These are phyloP conservation scores for Saussurea involucrata DNA, from an alignment of 129 eudicot genomes.

Conservation along the genomic window DNA sequence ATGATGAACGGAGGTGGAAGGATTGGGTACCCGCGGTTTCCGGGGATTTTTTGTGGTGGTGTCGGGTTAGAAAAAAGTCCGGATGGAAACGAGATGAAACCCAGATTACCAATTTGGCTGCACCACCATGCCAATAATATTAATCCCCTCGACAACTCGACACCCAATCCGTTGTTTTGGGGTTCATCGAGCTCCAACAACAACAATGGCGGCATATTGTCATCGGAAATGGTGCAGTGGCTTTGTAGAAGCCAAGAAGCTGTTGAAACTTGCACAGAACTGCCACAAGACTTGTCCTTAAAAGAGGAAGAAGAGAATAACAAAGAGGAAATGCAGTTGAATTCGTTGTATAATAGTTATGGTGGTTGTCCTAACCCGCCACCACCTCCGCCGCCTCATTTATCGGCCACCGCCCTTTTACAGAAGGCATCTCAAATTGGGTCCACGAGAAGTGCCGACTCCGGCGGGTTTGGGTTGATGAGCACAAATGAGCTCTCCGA, in stretches of 20 bases:
- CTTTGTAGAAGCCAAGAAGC: slow-evolving; percentile 31
- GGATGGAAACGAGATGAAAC: slow-evolving; percentile 36
- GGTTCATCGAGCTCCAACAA: slow-evolving; percentile 34
- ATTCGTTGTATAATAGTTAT: slow-evolving; percentile 35
- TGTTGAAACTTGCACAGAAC: not conserved
- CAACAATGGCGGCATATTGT: slow-evolving; percentile 23
- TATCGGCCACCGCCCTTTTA: slow-evolving; percentile 80
- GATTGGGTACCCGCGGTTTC: slow-evolving; percentile 35
- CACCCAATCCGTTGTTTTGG: slow-evolving; percentile 14
- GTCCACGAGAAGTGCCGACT: slow-evolving; percentile 48
- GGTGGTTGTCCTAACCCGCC: slow-evolving; percentile 26
- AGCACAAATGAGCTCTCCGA: slow-evolving; percentile 16
- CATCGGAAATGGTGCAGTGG: slow-evolving; percentile 38
- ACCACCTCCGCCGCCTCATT: slow-evolving; percentile 28
- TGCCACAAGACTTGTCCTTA: slow-evolving; percentile 17
- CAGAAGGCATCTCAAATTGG: slow-evolving; percentile 84
- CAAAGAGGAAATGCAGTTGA: slow-evolving; percentile 31
- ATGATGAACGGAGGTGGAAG: slow-evolving; percentile 30
- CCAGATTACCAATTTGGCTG: slow-evolving; percentile 54
- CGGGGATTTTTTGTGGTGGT: slow-evolving; percentile 18
- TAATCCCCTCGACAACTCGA: slow-evolving; percentile 14
- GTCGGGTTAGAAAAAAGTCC: slow-evolving; percentile 18
- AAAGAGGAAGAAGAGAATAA: slow-evolving; percentile 52
- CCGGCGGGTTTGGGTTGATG: slow-evolving; percentile 48
- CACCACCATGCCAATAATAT: slow-evolving; percentile 28